phyloP scores from a whole-genome alignment of 176 grass and related monocot species.

The Raddia distichophylla region DNA sequence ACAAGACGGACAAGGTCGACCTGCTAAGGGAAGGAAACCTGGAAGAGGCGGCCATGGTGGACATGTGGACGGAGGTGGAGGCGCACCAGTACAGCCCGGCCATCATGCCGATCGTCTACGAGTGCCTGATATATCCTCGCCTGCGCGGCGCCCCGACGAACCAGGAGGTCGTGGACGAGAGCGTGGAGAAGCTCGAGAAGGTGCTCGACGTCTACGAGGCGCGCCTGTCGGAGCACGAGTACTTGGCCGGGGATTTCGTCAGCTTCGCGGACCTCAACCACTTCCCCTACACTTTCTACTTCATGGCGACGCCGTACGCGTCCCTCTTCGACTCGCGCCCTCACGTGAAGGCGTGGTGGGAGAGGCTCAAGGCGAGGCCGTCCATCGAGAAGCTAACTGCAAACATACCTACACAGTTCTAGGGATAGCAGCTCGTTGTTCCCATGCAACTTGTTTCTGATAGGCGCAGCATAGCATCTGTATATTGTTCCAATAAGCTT shows the following conservation, averaged over 20 bases:
- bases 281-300: background rate
- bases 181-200: slow-evolving; percentile 21
- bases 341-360: slow-evolving; percentile 18
- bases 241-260: slow-evolving; percentile 29
- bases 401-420: background rate
- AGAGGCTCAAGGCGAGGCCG: background rate
- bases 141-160: background rate
- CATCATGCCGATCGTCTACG: background rate
- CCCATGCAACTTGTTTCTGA: no score
- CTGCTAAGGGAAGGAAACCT: background rate
- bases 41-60: slow-evolving; percentile 18
- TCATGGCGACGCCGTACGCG: background rate
- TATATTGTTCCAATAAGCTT: no score
- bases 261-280: slow-evolving; percentile 40
- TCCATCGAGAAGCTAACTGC: background rate
- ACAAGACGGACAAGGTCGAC: background rate
- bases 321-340: background rate
- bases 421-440: no score
- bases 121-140: slow-evolving; percentile 25
- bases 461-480: no score
- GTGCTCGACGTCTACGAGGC: slow-evolving; percentile 30
- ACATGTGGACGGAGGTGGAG: slow-evolving; percentile 38
- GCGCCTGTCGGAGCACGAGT: background rate
- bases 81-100: slow-evolving; percentile 14
- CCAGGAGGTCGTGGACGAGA: slow-evolving; percentile 20